phyloP scores from a whole-genome alignment of 176 grass and related monocot genomes.

The barley (Hordeum vulgare) region MorexV3_pseudomolecules_assembly NC_058520.1:28376802-28377301 shows the following conservation, averaged over 20 bases:
- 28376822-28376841: neutral
- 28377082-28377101: neutral
- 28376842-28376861: too few relatives aligned
- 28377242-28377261: neutral
- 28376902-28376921: slow-evolving; percentile 42
- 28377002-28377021: slow-evolving; percentile 42
- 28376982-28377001: slow-evolving; percentile 31
- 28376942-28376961: slow-evolving; percentile 35
- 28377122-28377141: too few relatives aligned
- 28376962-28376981: slow-evolving; percentile 25
- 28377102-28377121: too few relatives aligned
- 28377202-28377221: neutral
- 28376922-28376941: slow-evolving; percentile 41
- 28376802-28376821: neutral
- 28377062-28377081: slow-evolving; percentile 19
- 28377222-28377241: neutral
- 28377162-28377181: neutral
- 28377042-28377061: slow-evolving; percentile 49
- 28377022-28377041: slow-evolving; percentile 52
- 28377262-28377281: neutral
- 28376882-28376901: slow-evolving; percentile 41
- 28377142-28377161: neutral
- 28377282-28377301: neutral
- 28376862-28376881: slow-evolving; percentile 31
- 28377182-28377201: too few relatives aligned